These are phyloP conservation scores for Fusarium hostae DNA, from an alignment of 2,329 filamentous ascomycete genomes.

Conservation along the genomic window DNA sequence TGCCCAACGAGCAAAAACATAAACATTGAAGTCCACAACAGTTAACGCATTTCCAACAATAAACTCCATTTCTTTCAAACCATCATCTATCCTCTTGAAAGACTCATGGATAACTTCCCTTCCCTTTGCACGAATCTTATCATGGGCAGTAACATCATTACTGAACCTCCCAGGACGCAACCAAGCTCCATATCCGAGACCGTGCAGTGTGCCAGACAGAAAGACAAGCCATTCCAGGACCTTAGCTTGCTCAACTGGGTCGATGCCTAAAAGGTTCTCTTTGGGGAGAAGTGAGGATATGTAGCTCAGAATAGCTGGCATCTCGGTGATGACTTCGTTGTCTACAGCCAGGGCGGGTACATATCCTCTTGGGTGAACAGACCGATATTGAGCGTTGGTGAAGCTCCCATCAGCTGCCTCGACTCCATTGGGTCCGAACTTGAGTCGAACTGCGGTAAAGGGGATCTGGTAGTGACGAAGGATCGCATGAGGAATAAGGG, in stretches of 20 bases:
- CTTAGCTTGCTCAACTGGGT: constrained; percentile 36
- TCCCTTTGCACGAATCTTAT: constrained; percentile 9
- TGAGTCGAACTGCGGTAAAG: constrained; percentile 38
- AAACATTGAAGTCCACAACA: constrained; percentile 33
- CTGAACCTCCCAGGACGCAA: constrained; percentile 45
- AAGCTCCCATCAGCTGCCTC: constrained; percentile 48
- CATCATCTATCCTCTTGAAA: constrained; percentile 12
- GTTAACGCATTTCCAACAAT: constrained; percentile 25
- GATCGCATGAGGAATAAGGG: constrained; percentile 46
- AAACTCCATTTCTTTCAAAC: not conserved
- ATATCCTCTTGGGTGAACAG: constrained; percentile 46
- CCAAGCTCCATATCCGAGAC: constrained; percentile 42
- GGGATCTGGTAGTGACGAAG: constrained; percentile 47
- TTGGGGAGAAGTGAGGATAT: constrained; percentile 42
- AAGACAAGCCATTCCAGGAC: constrained; percentile 49
- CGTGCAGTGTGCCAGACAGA: constrained; percentile 49
- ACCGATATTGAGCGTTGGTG: constrained; percentile 43
- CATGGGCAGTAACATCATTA: constrained; percentile 16
- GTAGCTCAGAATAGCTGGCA: constrained; percentile 48
- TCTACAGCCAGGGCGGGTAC: constrained; percentile 48
- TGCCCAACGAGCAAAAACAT: constrained; percentile 38
- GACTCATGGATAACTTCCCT: not conserved
- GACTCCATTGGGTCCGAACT: constrained; percentile 16
- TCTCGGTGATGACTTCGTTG: constrained; percentile 48
- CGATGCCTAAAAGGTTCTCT: constrained; percentile 37